phyloP scores from a whole-genome alignment of 176 grass and related monocot genomes.

The Alopecurus myosuroides region DNA sequence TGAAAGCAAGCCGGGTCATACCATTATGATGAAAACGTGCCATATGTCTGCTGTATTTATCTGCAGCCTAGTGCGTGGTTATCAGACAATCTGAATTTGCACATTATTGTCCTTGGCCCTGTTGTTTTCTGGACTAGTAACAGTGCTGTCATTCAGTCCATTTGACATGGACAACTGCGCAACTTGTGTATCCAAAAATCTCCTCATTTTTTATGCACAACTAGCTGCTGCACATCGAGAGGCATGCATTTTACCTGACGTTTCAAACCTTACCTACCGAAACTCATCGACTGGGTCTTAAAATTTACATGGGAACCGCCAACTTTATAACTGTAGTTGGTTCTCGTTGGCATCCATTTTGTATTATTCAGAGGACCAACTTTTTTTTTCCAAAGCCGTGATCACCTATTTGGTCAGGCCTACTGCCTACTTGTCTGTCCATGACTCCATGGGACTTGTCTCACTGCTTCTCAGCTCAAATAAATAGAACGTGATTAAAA shows the following conservation, averaged over 20 bases:
- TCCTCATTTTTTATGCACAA: background rate
- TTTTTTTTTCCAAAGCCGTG: no score
- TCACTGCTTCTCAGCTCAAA: no score
- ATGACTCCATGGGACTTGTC: no score
- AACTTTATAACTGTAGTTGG: background rate
- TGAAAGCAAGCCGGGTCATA: background rate
- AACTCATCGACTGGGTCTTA: background rate
- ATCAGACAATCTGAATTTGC: background rate
- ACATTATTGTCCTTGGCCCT: background rate
- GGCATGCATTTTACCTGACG: background rate
- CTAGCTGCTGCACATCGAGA: no score
- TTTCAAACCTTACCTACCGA: background rate
- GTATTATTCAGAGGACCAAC: no score
- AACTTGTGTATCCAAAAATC: background rate
- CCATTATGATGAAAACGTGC: background rate
- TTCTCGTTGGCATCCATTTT: no score
- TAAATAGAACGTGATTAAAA: no score
- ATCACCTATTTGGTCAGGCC: no score
- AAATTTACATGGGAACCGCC: background rate
- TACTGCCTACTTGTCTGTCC: no score
- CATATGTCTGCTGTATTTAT: background rate
- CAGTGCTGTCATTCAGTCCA: background rate
- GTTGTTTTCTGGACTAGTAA: background rate
- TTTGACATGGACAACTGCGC: background rate
- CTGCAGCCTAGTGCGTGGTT: background rate